Evolutionary conservation across 179 eudicot species (phyloP), one percentile per base, ranked within the genome.

Genomic region (Vitellaria paradoxa): DNA sequence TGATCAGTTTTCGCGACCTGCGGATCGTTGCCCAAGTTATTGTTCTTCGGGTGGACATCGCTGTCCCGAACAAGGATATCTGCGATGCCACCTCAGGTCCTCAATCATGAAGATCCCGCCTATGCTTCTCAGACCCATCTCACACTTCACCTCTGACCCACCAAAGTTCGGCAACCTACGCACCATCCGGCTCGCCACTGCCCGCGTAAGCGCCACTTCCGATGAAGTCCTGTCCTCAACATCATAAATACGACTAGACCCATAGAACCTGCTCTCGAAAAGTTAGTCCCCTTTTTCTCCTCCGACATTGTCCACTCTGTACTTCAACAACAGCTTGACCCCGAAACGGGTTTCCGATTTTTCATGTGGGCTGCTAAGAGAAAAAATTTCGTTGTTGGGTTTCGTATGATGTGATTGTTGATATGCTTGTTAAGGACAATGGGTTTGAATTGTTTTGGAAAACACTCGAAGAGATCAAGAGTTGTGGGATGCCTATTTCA

Each of bases 351-450:
- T 80, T 90, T 93, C 40, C 89, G 95, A 1, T 92, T 93, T 62
- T 89, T 89, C 76, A 82, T 89, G 57, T 92, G 98, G 98, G 91
- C 91, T 20, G 53, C 86, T n/a, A 82, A 65, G 13, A 37, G 75
- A 9, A 61, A 74, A 50, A 24, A 0, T 80, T 87, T 24, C 80
- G 83, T 6, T 72, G 85, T 46, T 81, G 91, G 86, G 65, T 24
- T 72, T 78, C 86, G 14, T 79, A 76, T 65, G 81, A 88, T 78
- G 79, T 74, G 26, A 78, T 93, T 1, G 55, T 86, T 65, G 85
- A 80, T 23, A 82, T 74, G 87, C 82, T 93, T 20, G 56, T 75
- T 23, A 57, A 50, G 14, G 70, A 68, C 2, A 70, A 73, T 59
- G 89, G 85, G 23, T 87, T 92, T 77, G 92, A 84, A 61, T 40